Conservation (phyloP, 768 basidiomycete species). For the Termitomyces bulborhizus region DNA sequence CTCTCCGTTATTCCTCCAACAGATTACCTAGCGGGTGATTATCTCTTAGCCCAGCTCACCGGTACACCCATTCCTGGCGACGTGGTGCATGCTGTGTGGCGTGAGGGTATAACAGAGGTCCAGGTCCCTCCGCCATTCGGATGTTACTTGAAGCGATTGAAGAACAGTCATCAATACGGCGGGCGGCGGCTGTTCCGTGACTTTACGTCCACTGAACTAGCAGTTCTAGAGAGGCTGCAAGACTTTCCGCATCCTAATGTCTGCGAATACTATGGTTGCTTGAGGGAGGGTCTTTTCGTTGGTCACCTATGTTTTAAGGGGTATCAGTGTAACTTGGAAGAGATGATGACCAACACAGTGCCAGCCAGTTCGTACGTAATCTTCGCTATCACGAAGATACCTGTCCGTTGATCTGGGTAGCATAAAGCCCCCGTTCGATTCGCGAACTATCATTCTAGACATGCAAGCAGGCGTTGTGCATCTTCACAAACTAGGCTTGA, state of each 20-base stretch:
- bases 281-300: constrained; percentile 6
- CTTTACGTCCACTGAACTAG: constrained; percentile 5
- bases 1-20: constrained; percentile 2
- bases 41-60: constrained; percentile 1
- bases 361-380: not conserved
- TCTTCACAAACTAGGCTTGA: constrained; percentile 3
- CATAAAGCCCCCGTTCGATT: constrained; percentile 4
- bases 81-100: constrained; percentile 4
- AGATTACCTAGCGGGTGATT: constrained; percentile 3
- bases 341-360: constrained; percentile 5
- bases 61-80: constrained; percentile 5
- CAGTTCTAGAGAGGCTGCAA: constrained; percentile 2
- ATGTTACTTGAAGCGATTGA: constrained; percentile 4
- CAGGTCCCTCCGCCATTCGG: constrained; percentile 1
- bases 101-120: constrained; percentile 5
- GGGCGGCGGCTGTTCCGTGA: constrained; percentile 4
- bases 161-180: constrained; percentile 2
- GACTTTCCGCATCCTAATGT: constrained; percentile 1
- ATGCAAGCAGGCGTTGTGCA: constrained; percentile 3
- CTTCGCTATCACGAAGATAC: not conserved
- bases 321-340: constrained; percentile 7
- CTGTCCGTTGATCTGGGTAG: not conserved
- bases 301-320: constrained; percentile 7
- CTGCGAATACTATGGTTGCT: constrained; percentile 6
- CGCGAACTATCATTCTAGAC: not conserved